Conservation (phyloP, 345 rosid genomes). For the Chamaenerion angustifolium region DNA sequence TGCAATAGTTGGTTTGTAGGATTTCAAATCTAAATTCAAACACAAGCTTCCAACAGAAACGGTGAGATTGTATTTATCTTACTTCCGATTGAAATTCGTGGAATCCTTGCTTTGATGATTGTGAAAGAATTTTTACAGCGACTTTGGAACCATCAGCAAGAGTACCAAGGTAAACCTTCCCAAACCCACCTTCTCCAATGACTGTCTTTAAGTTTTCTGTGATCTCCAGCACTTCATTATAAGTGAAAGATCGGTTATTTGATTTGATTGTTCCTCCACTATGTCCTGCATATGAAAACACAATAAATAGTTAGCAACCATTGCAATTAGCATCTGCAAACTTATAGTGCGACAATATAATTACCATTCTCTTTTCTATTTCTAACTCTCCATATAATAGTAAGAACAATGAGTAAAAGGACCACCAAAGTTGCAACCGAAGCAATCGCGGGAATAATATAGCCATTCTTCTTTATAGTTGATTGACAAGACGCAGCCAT, state of each 20-base stretch:
- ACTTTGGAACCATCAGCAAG: constrained; percentile 8
- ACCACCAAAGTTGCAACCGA: background rate
- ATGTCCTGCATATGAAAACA: background rate
- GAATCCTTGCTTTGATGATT: constrained; percentile 11
- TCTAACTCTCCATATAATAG: background rate
- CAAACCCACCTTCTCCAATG: constrained; percentile 41
- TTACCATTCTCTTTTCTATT: background rate
- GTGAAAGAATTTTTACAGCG: constrained; percentile 18
- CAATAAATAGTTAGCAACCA: background rate
- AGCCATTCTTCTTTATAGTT: background rate
- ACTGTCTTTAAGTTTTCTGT: constrained; percentile 27
- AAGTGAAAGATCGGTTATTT: constrained; percentile 16
- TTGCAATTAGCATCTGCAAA: background rate
- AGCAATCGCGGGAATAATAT: background rate
- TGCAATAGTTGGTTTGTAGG: constrained; percentile 7
- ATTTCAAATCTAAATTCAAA: too few species aligned
- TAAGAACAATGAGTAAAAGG: background rate
- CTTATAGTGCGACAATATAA: background rate
- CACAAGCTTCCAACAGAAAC: too few species aligned
- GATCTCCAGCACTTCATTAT: constrained; percentile 18
- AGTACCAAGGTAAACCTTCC: constrained; percentile 16
- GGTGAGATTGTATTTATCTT: background rate
- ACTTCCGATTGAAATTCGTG: constrained; percentile 19
- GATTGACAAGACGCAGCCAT: background rate
- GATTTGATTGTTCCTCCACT: background rate